Evolutionary conservation across 306 rosid genomes (phyloP), one percentile per base, ranked within the genome.

Genomic region (Trifolium repens): DNA sequence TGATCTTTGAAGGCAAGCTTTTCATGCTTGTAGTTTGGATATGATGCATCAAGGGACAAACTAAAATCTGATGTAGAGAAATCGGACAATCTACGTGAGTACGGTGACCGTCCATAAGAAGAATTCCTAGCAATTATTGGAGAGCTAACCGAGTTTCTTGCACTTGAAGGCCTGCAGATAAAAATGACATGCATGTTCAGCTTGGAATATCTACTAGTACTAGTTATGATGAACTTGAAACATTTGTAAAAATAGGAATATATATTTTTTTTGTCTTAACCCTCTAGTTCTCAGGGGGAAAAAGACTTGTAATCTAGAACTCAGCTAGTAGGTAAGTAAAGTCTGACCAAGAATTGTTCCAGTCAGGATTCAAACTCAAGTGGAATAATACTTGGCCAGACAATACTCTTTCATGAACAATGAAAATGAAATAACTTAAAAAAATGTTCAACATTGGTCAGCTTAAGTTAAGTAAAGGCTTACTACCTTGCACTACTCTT

Each of bases 61-160:
- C 96, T 92, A 73, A 91, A 94, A 75, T 94, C 97, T 63, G 97
- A 94, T 15, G 97, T 92, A 24, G 98, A 94, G 84, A 94, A 94
- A 88, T 94, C 98, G 9, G 97, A 94, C 58, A 94, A 93, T 75
- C 98, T 86, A 50, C 98, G 96, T 5, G 98, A 94, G 86, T 94
- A 94, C 30, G 98, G 97, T 11, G 98, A 94, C 17, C 97, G 96
- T 35, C 98, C 98, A 66, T 94, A 94, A 61, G 98, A 94, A 76
- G 98, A 94, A 81, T 94, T 94, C 57, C 98, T 84, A 42, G 98
- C 87, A 77, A 94, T 91, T 83, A 94, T 94, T 3, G 98, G 98
- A 11, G 98, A 94, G 92, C 98, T 92, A 43, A 94, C 96, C 3
- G 99, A 94, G 96, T 94, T 94, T 75, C 98, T 91, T 22, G 98